Conservation (phyloP, 345 rosid genomes). For the Bruguiera sexangula region DNA sequence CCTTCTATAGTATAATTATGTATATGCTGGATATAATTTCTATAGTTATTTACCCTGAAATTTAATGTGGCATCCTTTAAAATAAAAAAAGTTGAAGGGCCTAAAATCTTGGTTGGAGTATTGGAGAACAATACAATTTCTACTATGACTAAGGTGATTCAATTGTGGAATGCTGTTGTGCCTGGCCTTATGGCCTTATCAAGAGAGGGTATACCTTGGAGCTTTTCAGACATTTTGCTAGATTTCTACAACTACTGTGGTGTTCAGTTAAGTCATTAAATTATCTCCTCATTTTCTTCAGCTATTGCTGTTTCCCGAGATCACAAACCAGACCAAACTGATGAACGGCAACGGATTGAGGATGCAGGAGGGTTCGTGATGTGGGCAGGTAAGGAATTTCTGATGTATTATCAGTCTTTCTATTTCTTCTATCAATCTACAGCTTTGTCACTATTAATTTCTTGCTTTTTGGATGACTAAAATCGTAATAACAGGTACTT, state of each 20-base stretch:
- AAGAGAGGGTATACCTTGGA: too few relatives aligned
- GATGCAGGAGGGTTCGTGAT: conserved; percentile 99
- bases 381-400: conserved; percentile 82
- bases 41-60: too few relatives aligned
- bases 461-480: conserved; percentile 9
- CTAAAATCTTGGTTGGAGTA: neutral
- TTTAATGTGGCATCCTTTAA: neutral
- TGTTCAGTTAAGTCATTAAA: neutral
- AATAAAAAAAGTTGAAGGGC: too few relatives aligned
- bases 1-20: too few relatives aligned
- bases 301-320: conserved; percentile 98
- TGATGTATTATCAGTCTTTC: neutral
- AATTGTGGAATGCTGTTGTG: too few relatives aligned
- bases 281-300: conserved; percentile 25
- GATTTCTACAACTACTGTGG: too few relatives aligned
- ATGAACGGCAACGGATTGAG: conserved; percentile 96
- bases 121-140: neutral
- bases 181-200: too few relatives aligned
- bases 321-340: conserved; percentile 97
- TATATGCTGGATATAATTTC: too few relatives aligned
- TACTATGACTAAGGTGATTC: too few relatives aligned
- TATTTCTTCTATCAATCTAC: neutral
- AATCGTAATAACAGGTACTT: conserved; percentile 58
- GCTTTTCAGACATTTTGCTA: too few relatives aligned
- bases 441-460: neutral